Evolutionary conservation across 257 asterid genomes (phyloP).

Genomic region (Nicotiana undulata): DNA sequence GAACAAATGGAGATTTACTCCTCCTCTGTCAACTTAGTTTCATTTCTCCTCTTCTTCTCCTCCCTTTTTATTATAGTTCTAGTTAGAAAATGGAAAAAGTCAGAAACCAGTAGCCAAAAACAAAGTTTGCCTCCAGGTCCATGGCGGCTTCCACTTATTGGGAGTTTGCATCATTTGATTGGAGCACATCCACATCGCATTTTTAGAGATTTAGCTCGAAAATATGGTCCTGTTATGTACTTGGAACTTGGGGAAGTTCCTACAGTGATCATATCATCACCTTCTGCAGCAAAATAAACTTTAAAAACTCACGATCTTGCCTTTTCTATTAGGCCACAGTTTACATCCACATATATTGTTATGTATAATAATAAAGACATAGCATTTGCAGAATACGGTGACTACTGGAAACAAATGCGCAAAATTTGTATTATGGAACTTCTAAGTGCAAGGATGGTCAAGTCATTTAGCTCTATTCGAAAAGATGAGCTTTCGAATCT

Average conservation of each 20-base stretch:
- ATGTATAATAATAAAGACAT: constrained; percentile 25
- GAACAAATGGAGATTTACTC: neutral
- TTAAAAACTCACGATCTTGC: constrained; percentile 27
- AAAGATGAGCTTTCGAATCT: neutral
- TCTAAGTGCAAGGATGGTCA: neutral
- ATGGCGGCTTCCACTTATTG: constrained; percentile 25
- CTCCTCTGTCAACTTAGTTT: neutral
- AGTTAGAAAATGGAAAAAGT: neutral
- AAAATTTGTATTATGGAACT: neutral
- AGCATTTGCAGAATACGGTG: constrained; percentile 16
- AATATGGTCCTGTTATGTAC: neutral
- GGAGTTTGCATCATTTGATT: constrained; percentile 10
- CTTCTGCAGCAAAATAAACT: constrained; percentile 6
- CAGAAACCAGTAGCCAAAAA: neutral
- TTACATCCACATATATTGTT: constrained; percentile 21
- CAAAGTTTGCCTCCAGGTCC: constrained; percentile 32
- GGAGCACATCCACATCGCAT: constrained; percentile 14
- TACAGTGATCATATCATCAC: constrained; percentile 9
- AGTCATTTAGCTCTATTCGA: neutral
- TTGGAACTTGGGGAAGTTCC: neutral
- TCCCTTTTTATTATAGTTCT: neutral
- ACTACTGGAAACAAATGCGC: constrained; percentile 15
- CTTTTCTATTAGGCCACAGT: constrained; percentile 30
- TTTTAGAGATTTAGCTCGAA: neutral
- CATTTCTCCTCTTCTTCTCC: neutral